Conservation (phyloP, 768 basidiomycete species). For the Termitomyces bulborhizus region DNA sequence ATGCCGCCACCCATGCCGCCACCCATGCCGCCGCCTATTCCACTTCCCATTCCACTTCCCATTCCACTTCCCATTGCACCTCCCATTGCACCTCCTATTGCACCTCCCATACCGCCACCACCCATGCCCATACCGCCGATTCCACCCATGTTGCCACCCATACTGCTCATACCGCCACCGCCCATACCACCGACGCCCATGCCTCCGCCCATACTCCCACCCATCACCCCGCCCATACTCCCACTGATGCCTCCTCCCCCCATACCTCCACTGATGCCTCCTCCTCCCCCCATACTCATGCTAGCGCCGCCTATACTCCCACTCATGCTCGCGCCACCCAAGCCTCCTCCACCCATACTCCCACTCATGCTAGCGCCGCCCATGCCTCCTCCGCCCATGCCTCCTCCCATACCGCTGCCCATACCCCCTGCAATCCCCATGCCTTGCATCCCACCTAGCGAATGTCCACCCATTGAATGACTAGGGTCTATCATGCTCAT, state of each 20-base stretch:
- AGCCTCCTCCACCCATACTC: constrained; percentile 17
- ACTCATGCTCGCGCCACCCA: constrained; percentile 10
- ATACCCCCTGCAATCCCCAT: constrained; percentile 22
- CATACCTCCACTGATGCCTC: constrained; percentile 11
- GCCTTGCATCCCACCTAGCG: constrained; percentile 15
- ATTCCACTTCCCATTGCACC: too few species aligned
- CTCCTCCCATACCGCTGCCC: constrained; percentile 16
- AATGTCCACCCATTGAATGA: constrained; percentile 15
- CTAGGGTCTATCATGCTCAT: constrained; percentile 17
- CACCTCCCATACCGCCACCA: background rate
- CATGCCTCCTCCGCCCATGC: constrained; percentile 16
- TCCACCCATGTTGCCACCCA: constrained; percentile 17
- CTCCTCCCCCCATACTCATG: constrained; percentile 15
- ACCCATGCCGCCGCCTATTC: background rate
- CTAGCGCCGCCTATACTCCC: constrained; percentile 12
- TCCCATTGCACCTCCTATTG: too few species aligned
- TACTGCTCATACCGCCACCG: constrained; percentile 14
- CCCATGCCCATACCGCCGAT: constrained; percentile 10
- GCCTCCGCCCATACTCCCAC: constrained; percentile 14
- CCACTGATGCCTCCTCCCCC: constrained; percentile 12
- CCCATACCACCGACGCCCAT: constrained; percentile 12
- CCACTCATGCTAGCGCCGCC: constrained; percentile 18
- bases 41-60: background rate
- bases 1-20: constrained; percentile 15
- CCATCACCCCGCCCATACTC: too few species aligned